Evolutionary conservation across 768 basidiomycete genomes (phyloP), one percentile per base, ranked within the genome.

Genomic region (Kwoniella sp.): DNA sequence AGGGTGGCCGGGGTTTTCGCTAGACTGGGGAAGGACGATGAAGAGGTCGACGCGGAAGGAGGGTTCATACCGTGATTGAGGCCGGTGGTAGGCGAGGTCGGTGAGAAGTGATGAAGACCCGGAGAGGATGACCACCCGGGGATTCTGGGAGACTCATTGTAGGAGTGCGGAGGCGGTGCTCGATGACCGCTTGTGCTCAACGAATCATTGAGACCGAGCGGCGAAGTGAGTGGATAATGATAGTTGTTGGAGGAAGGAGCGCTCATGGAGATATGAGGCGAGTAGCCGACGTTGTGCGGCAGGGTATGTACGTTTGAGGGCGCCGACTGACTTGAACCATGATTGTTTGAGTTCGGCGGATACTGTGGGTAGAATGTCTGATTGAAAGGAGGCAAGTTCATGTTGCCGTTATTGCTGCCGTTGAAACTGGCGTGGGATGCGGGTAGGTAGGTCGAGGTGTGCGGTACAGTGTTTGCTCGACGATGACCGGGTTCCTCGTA

Each of bases 81-180:
- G 38, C 69, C 67, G 28, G 57, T 72, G n/a, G 70, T 68, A 9
- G 73, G 73, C 17, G 73, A 74, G 11, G 63, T 67, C 0, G 73
- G 73, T n/a, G 73, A 74, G n/a, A 74, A 48, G 38, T 67, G 58
- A 15, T 53, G 66, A 17, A 71, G 45, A 20, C 65, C 69, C 12
- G 72, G 66, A 13, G 73, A 67, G 8, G 69, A 66, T 13, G 57
- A 58, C 30, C 53, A 70, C 0, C 62, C 61, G 11, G 58, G 55
- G 11, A 65, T 47, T 34, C 72, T 55, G 1, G 72, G 61, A 29
- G 72, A 68, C 48, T 70, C 69, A 13, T 38, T 26, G 54, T 70
- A 73, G 8, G 66, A 61, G 47, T 67, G 66, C 5, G 55, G 55
- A 12, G 66, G 68, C 15, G 69, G 69, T 38, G 58, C 55, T 22